phyloP scores from a whole-genome alignment of 75 land plant genomes.

The Cunninghamia lanceolata region DNA sequence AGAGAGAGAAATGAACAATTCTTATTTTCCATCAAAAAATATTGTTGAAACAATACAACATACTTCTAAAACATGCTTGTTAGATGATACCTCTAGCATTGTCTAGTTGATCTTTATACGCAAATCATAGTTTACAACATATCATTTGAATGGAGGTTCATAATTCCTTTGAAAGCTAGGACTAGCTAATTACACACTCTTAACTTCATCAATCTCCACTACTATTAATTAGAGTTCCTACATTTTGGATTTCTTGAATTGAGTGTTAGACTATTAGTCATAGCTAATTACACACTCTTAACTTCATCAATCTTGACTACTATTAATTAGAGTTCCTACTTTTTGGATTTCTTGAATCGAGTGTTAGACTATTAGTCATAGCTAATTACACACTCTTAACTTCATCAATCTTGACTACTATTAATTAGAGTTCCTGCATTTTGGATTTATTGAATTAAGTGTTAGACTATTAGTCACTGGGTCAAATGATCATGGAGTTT shows the following conservation, averaged over 20 bases:
- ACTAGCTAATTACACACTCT: not conserved
- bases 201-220: too few species aligned
- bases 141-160: not conserved
- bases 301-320: too few species aligned
- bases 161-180: not conserved
- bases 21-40: not conserved
- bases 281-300: too few species aligned
- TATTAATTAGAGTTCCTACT: too few species aligned
- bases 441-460: not conserved
- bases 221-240: too few species aligned
- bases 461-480: not conserved
- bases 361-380: too few species aligned
- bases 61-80: not conserved
- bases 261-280: too few species aligned
- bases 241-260: not conserved
- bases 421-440: too few species aligned
- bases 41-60: slow-evolving; percentile 5
- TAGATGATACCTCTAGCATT: not conserved
- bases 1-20: not conserved
- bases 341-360: not conserved
- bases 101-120: not conserved
- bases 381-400: too few species aligned
- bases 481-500: not conserved
- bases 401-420: too few species aligned
- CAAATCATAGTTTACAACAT: slow-evolving; percentile 2